phyloP scores from a whole-genome alignment of 768 basidiomycete species.

The Lactifluus pinguis region DNA sequence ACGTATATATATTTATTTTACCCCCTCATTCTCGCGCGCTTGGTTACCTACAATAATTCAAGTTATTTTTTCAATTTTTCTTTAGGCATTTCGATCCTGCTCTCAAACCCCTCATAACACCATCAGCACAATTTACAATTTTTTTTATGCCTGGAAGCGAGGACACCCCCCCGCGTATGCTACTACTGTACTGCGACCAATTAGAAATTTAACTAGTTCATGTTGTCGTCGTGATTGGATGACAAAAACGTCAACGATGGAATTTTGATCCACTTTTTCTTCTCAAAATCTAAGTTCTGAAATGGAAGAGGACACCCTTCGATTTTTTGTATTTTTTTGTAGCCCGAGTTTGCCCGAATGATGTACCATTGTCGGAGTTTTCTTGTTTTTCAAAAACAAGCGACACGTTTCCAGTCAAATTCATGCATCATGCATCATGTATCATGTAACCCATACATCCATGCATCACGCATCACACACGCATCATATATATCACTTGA shows the following conservation, averaged over 20 bases:
- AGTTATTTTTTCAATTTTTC: not conserved
- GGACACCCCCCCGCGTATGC: not conserved
- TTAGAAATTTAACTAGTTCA: not conserved
- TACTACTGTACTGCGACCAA: not conserved
- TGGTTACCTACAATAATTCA: not conserved
- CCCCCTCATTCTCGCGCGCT: not conserved
- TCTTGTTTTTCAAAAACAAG: too few species aligned
- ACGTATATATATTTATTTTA: not conserved
- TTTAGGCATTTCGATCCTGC: not conserved
- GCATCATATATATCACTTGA: too few species aligned
- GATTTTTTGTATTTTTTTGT: too few species aligned
- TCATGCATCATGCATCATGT: too few species aligned
- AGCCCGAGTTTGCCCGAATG: too few species aligned
- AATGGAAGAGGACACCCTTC: not conserved
- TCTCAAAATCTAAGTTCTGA: not conserved
- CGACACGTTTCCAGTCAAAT: too few species aligned
- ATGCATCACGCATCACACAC: too few species aligned
- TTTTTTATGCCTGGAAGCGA: not conserved
- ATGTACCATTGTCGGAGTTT: too few species aligned
- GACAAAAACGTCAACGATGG: not conserved
- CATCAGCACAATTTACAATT: not conserved
- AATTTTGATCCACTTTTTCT: not conserved
- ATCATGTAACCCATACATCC: too few species aligned
- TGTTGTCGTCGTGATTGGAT: not conserved
- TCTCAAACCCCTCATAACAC: not conserved